Evolutionary conservation across 140 eudicot species (phyloP), one percentile per base, ranked within the genome.

Genomic region (Cichorium intybus): DNA sequence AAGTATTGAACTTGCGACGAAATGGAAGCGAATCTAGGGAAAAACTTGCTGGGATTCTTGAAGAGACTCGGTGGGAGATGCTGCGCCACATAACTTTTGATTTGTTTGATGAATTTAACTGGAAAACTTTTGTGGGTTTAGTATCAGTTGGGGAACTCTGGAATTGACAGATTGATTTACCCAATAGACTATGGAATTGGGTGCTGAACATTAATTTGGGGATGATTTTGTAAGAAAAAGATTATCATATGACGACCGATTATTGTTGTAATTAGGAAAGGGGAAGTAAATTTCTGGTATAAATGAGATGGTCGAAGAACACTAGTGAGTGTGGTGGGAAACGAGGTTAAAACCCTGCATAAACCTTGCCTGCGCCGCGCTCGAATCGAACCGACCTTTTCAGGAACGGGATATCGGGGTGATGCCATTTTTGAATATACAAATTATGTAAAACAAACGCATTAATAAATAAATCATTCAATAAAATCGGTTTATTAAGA

Each of bases 61-160:
- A 75, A 68, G 65, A 56, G 45, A 80, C 60, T 45, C 69, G 73
- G 33, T 66, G 80, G 53, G 73, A 71, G 51, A 81, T 62, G 76
- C 66, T 88, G 66, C 85, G 75, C 89, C 83, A 83, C 95, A 92
- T 88, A 45, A 72, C 69, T 47, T 56, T 60, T 49, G 82, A 66
- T 54, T 58, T 16, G 9, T 50, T 16, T 16, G 69, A 49, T 43
- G 80, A 54, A 29, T 51, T 63, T 20, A 46, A 41, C 20, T 0
- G 16, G 27, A 64, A 24, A 26, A 11, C 0, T 5, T 45, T 46
- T 49, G 37, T 24, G 53, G 75, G 21, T 10, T 35, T 20, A 10
- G 46, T 0, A 57, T 29, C 26, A 56, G 11, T 66, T 51, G 50
- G 24, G 24, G 79, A 56, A 15, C 50, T 5, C 6, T 66, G 72